These are phyloP conservation scores for Quambalaria eucalypti DNA, from an alignment of 1,284 basidiomycete genomes.

Conservation along the genomic window DNA sequence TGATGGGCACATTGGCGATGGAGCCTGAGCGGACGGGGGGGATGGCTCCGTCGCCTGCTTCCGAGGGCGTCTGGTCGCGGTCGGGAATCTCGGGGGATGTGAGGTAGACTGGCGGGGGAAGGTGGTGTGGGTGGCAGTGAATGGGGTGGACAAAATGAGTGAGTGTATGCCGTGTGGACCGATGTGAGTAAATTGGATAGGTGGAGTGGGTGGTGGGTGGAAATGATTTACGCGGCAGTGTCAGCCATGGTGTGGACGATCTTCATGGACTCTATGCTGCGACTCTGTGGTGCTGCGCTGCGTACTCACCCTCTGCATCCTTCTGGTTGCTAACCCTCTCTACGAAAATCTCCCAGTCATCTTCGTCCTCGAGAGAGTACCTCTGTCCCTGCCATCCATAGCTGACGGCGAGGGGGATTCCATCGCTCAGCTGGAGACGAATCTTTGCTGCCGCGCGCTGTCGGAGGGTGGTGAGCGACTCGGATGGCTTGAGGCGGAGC, in stretches of 20 bases:
- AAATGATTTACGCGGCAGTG: no score
- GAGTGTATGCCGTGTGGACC: no score
- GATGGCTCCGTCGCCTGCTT: no score
- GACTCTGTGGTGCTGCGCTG: no score
- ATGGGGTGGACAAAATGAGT: no score
- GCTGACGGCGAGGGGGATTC: conserved; percentile 37
- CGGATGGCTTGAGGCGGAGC: conserved; percentile 32
- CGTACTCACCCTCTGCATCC: conserved; percentile 42
- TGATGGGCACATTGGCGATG: conserved; percentile 35
- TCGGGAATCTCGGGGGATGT: conserved; percentile 39
- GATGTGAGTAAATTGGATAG: no score
- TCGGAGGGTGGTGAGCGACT: conserved; percentile 18
- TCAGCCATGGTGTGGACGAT: no score
- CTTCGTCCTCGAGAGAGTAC: conserved; percentile 41
- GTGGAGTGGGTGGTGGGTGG: no score
- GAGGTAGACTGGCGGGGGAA: conserved; percentile 25
- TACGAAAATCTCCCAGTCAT: conserved; percentile 45
- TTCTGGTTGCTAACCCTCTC: conserved; percentile 33
- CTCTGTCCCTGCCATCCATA: conserved; percentile 34
- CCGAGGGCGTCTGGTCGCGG: not conserved
- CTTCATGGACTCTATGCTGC: no score
- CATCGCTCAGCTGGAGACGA: conserved; percentile 30
- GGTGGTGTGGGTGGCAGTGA: no score
- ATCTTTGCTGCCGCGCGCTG: conserved; percentile 38
- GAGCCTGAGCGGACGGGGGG: not conserved